phyloP scores from a whole-genome alignment of 2,329 filamentous ascomycete genomes.

The Falciphora oryzae region DNA sequence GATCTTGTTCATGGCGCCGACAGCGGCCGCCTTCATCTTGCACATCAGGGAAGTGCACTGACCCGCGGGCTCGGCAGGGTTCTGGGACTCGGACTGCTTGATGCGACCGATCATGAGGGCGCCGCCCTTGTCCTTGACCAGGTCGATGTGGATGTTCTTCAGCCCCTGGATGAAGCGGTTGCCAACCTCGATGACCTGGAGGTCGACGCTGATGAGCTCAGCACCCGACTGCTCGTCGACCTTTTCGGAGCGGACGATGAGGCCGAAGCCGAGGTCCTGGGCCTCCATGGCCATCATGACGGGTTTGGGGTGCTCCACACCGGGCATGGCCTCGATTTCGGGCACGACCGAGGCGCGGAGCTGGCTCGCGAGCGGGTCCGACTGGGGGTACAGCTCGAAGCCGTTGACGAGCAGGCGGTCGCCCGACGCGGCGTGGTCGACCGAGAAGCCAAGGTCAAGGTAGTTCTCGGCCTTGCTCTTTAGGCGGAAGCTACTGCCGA shows the following conservation, averaged over 20 bases:
- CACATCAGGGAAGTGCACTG: constrained; percentile 43
- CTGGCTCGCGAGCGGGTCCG: constrained; percentile 37
- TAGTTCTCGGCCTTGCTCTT: constrained; percentile 26
- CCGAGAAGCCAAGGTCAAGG: constrained; percentile 48
- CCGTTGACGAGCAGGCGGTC: constrained; percentile 53
- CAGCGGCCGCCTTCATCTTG: constrained; percentile 44
- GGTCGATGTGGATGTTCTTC: constrained; percentile 50
- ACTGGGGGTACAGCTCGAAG: constrained; percentile 52
- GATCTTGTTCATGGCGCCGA: constrained; percentile 39
- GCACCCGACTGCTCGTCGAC: constrained; percentile 44
- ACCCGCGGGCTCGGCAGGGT: constrained; percentile 19
- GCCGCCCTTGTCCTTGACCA: constrained; percentile 53
- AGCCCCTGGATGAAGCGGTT: constrained; percentile 47
- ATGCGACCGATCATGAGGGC: constrained; percentile 50
- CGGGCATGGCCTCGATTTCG: constrained; percentile 22
- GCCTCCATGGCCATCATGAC: constrained; percentile 8
- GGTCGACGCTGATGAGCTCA: constrained; percentile 45
- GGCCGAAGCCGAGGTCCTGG: constrained; percentile 40
- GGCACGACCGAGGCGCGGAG: constrained; percentile 42
- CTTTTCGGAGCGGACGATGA: constrained; percentile 31
- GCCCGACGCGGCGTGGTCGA: constrained; percentile 38
- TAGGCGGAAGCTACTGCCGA: constrained; percentile 19
- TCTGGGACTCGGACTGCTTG: constrained; percentile 25
- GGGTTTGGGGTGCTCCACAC: neutral
- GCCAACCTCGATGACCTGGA: constrained; percentile 57